Evolutionary conservation across 495 filamentous ascomycete genomes (phyloP), one percentile per base, ranked within the genome.

Genomic region (Lepidopterella palustris): DNA sequence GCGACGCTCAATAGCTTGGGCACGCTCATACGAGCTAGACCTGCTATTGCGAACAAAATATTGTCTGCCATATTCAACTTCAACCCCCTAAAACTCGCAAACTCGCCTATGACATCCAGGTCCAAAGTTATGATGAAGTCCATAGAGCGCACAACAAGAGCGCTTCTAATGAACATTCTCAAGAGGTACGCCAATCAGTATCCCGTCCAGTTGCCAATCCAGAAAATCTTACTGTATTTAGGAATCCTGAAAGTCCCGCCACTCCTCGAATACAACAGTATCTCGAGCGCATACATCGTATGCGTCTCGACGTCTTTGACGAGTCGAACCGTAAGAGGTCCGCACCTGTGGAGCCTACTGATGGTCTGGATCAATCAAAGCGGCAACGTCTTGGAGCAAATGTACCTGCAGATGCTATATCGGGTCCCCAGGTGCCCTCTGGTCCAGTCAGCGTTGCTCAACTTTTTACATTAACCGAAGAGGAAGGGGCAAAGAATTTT

Each of bases 1-100:
- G 90, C 92, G 20, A 96, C 95, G 4, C 72, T 98, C 18, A 97
- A 97, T 73, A 87, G 84, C 61, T 79, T 97, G 8, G 83, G 88
- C 24, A 79, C 84, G 55, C 79, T 99, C 21, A 80, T 95, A 55
- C 88, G 90, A 61, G 84, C 83, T 25, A 86, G 93, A 20, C 86
- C 89, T 24, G 82, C 83, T 31, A 86, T 95, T 59, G 80, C 89
- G 24, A 89, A 83, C 71, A 92, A 90, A 67, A 95, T 97, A 59
- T 73, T 96, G 50, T 86, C 83, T 67, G 80, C 87, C 1, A 78
- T 97, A 24, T 73, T 97, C n/a, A 89, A 84, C 64, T 99, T 96
- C 78, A 95, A 95, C 70, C 93, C 93, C 5, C 72, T 95, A 6
- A 88, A 84, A 66, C 83, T 86, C 59, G 86, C 87, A 45, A 85